These are phyloP conservation scores for Salix purpurea DNA, from an alignment of 345 rosid species.

Conservation along the genomic window DNA sequence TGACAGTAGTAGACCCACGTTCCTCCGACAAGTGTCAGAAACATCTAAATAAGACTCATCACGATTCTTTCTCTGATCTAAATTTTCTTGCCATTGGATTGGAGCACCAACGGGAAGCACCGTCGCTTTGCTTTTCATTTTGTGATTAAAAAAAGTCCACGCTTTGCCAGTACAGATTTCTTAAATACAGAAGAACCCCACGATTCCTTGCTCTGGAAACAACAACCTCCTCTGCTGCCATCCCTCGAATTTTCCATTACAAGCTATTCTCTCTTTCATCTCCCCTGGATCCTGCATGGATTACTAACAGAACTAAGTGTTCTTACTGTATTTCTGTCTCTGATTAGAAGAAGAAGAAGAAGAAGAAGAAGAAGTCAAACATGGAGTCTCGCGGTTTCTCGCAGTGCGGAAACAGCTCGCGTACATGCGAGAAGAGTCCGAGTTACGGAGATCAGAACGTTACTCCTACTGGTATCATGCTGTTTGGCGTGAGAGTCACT, in stretches of 20 bases:
- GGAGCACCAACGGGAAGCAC: not conserved
- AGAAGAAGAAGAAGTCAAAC: not conserved
- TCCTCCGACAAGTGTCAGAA: not conserved
- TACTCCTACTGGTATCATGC: conserved; percentile 49
- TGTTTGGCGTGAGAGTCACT: conserved; percentile 65
- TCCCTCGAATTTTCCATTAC: conserved; percentile 5
- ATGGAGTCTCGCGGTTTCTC: conserved; percentile 56
- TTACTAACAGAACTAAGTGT: not conserved
- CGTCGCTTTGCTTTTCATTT: not conserved
- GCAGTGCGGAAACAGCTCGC: conserved; percentile 62
- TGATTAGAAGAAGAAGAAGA: not conserved
- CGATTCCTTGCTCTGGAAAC: not conserved
- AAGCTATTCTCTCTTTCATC: not conserved
- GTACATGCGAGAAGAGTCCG: conserved; percentile 37
- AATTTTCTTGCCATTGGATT: too few relatives aligned
- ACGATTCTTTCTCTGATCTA: not conserved
- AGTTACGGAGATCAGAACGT: not conserved
- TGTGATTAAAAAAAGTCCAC: not conserved
- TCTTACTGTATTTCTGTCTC: not conserved
- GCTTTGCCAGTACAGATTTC: not conserved
- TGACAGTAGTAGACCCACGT: too few relatives aligned
- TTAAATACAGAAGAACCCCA: not conserved
- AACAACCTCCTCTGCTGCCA: not conserved
- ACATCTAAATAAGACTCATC: not conserved
- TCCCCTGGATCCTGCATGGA: conserved; percentile 4